Base-by-base conservation (phyloP, 306 rosid genomes). In the Phaseolus lunatus region DNA sequence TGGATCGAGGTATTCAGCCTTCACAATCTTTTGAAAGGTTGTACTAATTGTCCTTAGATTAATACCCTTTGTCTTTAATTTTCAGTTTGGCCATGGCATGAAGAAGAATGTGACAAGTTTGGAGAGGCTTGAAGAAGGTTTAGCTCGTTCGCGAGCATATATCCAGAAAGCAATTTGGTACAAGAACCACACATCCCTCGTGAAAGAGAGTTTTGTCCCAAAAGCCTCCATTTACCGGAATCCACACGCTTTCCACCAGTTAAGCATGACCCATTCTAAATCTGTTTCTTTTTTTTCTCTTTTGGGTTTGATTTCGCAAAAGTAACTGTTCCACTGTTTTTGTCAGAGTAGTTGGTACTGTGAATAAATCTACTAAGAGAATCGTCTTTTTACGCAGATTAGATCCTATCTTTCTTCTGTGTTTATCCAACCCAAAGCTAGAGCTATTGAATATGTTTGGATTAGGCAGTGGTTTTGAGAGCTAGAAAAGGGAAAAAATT, bases 191-290 rank as follows among this genome's bases (percentile, higher is more conserved):
- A 69, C 27, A 14, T 29, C 31, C 7, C 5, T 57, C 47, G n/a
- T 0, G 5, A 70, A 65, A 22, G 31, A 27, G 9, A 5, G 11
- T 63, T 84, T 80, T 72, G 63, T 66, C 24, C 80, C 87, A 2
- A 77, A 75, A 77, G 83, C 75, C 0, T 67, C 75, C 49, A 77
- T 84, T 33, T 84, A 84, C 74, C 18, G 39, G 76, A 84, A 84
- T 33, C 83, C 85, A 31, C 76, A 14, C 5, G 65, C 85, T 22
- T 84, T 84, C 68, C 75, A 77, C 27, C 85, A 61, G 88, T 84
- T 84, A 84, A 84, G 85, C 50, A 26, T 49, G 7, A 47, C 24
- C 5, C 26, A 31, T 22, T 77, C 67, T 29, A n/a, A 24, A 47
- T 79, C 22, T 80, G 14, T 80, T 16, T 2, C n/a, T n/a, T n/a